A percentile compares a stretch with the other conserved stretches of the same genome.
phyloP scores from a whole-genome alignment of 768 basidiomycete species.

The Butyriboletus loyo region DNA sequence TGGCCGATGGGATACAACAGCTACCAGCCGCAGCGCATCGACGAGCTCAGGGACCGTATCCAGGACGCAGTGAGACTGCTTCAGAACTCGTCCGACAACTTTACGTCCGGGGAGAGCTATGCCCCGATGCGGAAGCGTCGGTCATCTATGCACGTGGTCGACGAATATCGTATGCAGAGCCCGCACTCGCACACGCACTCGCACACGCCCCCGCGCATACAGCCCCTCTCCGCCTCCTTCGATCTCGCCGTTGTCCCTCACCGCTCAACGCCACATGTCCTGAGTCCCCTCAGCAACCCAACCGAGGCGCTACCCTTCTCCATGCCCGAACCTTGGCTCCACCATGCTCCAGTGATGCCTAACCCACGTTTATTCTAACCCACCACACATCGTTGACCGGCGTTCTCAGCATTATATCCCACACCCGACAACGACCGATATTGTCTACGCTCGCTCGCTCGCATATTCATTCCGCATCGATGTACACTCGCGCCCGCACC shows the following conservation, averaged over 20 bases:
- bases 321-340: constrained; percentile 29
- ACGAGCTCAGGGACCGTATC: constrained; percentile 49
- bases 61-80: constrained; percentile 46
- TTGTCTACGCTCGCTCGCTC: background rate
- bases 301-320: background rate
- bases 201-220: background rate
- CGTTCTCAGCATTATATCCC: background rate
- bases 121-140: constrained; percentile 3
- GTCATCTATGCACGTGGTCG: constrained; percentile 8
- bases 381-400: constrained; percentile 13
- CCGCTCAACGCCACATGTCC: background rate
- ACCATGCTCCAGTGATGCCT: background rate
- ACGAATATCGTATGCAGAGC: background rate
- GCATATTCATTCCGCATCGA: constrained; percentile 2
- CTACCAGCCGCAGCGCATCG: constrained; percentile 44
- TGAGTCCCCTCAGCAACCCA: constrained; percentile 13
- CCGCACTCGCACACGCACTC: background rate
- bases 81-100: constrained; percentile 18
- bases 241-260: constrained; percentile 1
- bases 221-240: background rate
- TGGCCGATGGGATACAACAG: constrained; percentile 60
- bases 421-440: background rate
- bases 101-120: background rate
- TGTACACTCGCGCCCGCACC: constrained; percentile 6
- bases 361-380: constrained; percentile 11